Percentiles rank a stretch among this genome's conserved stretches.
Evolutionary conservation across 345 rosid species (phyloP).

Genomic region (Syzygium grande): DNA sequence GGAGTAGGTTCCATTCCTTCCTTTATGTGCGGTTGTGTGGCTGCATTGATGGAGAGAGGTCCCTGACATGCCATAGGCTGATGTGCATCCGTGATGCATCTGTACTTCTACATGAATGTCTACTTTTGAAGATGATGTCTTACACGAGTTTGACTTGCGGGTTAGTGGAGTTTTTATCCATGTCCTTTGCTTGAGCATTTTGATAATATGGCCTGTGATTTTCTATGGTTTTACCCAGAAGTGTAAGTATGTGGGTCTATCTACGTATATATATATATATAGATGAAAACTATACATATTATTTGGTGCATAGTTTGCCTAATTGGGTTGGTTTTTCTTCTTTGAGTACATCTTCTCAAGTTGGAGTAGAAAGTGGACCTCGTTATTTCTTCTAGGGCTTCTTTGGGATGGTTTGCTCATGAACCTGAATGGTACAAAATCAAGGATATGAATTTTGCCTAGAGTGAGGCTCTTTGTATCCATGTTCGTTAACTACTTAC

Average conservation of each 20-base stretch:
- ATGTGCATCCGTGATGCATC: neutral
- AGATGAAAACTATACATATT: neutral
- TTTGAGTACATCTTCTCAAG: neutral
- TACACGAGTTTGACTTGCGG: too few relatives aligned
- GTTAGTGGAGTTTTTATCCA: neutral
- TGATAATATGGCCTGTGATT: neutral
- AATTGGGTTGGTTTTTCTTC: neutral
- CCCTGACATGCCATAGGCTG: neutral
- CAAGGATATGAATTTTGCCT: slow-evolving; percentile 55
- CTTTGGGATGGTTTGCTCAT: slow-evolving; percentile 97
- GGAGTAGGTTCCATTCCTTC: neutral
- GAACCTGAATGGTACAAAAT: slow-evolving; percentile 88
- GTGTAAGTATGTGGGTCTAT: neutral
- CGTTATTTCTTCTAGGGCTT: slow-evolving; percentile 49
- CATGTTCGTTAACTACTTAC: slow-evolving; percentile 68
- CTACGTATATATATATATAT: neutral
- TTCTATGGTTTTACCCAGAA: neutral
- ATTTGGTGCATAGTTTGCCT: neutral
- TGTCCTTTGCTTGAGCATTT: neutral
- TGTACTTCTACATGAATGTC: neutral
- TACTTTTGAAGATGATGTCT: neutral
- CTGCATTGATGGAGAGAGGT: neutral
- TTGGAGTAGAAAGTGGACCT: neutral
- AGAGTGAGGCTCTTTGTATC: slow-evolving; percentile 88
- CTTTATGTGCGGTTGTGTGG: neutral